Evolutionary conservation across 108 stramenopile species (phyloP).

Genomic region (Nitzschia putrida): DNA sequence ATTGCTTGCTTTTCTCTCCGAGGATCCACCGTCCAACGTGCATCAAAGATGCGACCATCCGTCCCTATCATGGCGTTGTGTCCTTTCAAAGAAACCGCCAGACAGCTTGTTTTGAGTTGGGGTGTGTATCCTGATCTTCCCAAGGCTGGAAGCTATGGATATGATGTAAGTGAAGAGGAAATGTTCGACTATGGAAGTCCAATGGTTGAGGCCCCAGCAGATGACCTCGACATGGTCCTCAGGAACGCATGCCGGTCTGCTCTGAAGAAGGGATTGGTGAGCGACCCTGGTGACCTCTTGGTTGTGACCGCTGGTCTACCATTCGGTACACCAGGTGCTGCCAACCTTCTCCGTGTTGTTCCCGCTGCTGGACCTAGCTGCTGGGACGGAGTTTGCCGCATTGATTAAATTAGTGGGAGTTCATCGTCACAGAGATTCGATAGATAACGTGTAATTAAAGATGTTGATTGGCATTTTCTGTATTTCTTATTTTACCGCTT

Average conservation of each 20-base stretch:
- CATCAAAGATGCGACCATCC: conserved; percentile 82
- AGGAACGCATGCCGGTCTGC: conserved; percentile 80
- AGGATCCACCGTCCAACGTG: conserved; percentile 84
- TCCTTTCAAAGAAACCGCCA: conserved; percentile 85
- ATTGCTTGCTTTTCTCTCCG: conserved; percentile 89
- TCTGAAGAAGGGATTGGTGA: conserved; percentile 83
- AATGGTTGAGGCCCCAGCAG: conserved; percentile 51
- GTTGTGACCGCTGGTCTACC: conserved; percentile 94
- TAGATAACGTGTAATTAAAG: neutral
- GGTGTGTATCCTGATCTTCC: conserved; percentile 88
- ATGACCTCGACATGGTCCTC: conserved; percentile 78
- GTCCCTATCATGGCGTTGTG: conserved; percentile 95
- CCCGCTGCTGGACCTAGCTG: conserved; percentile 92
- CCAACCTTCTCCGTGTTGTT: conserved; percentile 88
- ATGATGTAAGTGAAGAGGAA: conserved; percentile 64
- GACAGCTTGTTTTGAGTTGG: conserved; percentile 90
- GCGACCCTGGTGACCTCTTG: conserved; percentile 83
- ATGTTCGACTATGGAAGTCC: conserved; percentile 60
- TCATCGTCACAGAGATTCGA: too few species aligned
- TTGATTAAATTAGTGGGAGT: conserved; percentile 22
- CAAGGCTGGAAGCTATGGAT: conserved; percentile 74
- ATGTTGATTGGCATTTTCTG: neutral
- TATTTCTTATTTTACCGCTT: conserved; percentile 2
- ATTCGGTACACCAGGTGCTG: conserved; percentile 88
- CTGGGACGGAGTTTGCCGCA: conserved; percentile 72